phyloP scores from a whole-genome alignment of 2,329 filamentous ascomycete species.

The Fusarium agapanthi region DNA sequence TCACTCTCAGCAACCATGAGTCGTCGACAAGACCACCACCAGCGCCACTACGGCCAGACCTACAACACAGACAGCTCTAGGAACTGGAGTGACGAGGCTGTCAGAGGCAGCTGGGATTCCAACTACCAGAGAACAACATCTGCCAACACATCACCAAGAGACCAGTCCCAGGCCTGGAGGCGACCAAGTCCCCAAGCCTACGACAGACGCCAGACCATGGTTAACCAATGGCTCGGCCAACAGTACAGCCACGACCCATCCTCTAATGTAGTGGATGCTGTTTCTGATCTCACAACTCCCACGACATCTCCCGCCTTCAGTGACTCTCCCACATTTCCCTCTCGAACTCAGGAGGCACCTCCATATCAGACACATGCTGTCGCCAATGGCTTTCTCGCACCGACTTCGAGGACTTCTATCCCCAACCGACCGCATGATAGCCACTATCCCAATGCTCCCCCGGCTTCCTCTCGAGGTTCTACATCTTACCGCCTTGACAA shows the following conservation, averaged over 20 bases:
- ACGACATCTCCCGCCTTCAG: constrained; percentile 40
- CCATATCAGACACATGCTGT: constrained; percentile 19
- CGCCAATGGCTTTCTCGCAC: constrained; percentile 26
- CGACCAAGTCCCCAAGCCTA: constrained; percentile 25
- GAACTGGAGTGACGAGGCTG: constrained; percentile 43
- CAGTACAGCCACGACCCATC: constrained; percentile 30
- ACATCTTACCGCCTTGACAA: constrained; percentile 16
- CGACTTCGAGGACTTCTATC: constrained; percentile 16
- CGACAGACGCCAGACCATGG: constrained; percentile 31
- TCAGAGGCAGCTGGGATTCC: constrained; percentile 41
- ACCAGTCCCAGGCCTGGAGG: constrained; percentile 27
- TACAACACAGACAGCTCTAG: constrained; percentile 37
- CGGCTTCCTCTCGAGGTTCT: constrained; percentile 26
- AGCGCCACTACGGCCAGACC: constrained; percentile 8
- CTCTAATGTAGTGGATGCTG: constrained; percentile 23
- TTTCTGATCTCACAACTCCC: constrained; percentile 38
- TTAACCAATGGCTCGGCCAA: constrained; percentile 41
- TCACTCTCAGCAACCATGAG: constrained; percentile 29
- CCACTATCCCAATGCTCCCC: background rate
- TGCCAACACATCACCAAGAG: constrained; percentile 30
- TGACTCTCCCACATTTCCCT: constrained; percentile 39
- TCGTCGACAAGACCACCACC: constrained; percentile 27
- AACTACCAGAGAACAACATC: constrained; percentile 35
- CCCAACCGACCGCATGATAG: constrained; percentile 1
- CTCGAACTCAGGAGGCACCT: constrained; percentile 12